phyloP scores from a whole-genome alignment of 176 grass and related monocot species.

The Tillandsia leiboldiana region DNA sequence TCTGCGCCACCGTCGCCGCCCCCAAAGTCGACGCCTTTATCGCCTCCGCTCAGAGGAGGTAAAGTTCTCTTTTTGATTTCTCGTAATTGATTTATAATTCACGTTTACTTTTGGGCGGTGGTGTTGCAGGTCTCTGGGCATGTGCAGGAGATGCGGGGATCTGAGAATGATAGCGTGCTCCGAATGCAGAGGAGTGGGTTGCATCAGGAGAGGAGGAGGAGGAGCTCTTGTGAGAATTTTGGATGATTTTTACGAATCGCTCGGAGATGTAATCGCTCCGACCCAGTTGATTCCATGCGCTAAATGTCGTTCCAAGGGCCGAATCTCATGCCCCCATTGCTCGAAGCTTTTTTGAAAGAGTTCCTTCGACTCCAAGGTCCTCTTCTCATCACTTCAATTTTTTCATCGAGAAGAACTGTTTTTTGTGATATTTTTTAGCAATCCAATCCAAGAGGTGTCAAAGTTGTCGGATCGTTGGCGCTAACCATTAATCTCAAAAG shows the following conservation, averaged over 20 bases:
- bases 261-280: conserved; percentile 38
- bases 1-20: conserved; percentile 59
- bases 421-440: too few relatives aligned
- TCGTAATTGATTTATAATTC: neutral
- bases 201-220: conserved; percentile 44
- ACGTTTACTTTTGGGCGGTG: neutral
- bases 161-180: conserved; percentile 74
- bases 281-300: conserved; percentile 37
- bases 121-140: conserved; percentile 57
- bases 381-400: neutral
- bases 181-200: conserved; percentile 51
- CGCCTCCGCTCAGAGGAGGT: conserved; percentile 70
- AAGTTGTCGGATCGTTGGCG: too few relatives aligned
- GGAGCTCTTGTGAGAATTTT: conserved; percentile 34
- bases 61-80: neutral
- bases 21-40: conserved; percentile 79
- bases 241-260: conserved; percentile 64
- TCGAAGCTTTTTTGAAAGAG: conserved; percentile 15
- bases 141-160: conserved; percentile 78
- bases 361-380: neutral
- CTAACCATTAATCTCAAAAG: too few relatives aligned
- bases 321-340: conserved; percentile 54
- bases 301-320: conserved; percentile 63
- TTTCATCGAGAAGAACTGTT: too few relatives aligned
- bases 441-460: too few relatives aligned